phyloP scores from a whole-genome alignment of 768 basidiomycete species.

The Zangia roseola region DNA sequence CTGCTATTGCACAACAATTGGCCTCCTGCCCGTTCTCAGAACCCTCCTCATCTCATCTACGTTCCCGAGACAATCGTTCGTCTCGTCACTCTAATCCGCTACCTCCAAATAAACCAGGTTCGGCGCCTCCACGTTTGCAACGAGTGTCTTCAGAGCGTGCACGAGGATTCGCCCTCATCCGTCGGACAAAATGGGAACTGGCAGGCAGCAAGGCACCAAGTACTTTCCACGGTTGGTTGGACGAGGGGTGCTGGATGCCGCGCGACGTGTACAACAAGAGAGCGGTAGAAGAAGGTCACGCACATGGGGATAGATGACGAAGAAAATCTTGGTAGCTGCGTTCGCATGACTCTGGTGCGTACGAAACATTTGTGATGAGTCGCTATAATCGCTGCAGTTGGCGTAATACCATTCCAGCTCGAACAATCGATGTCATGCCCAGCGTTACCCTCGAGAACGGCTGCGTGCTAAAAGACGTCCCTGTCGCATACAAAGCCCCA shows the following conservation, averaged over 20 bases:
- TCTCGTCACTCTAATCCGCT: conserved; percentile 9
- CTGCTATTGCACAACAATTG: conserved; percentile 70
- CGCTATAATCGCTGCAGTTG: too few relatives aligned
- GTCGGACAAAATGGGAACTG: too few relatives aligned
- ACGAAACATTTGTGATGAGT: too few relatives aligned
- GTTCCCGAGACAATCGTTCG: conserved; percentile 15
- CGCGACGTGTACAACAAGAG: conserved; percentile 62
- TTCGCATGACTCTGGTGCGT: too few relatives aligned
- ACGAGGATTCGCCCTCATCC: conserved; percentile 61
- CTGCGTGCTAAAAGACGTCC: conserved; percentile 62
- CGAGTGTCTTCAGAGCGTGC: conserved; percentile 61
- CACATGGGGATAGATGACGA: too few relatives aligned
- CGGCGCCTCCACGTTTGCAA: too few relatives aligned
- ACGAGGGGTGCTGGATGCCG: too few relatives aligned
- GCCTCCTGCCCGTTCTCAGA: conserved; percentile 34
- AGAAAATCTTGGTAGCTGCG: too few relatives aligned
- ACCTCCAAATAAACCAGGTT: conserved; percentile 41
- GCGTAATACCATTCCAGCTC: conserved; percentile 36
- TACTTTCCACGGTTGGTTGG: too few relatives aligned
- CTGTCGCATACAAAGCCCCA: too few relatives aligned
- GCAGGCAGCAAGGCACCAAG: too few relatives aligned
- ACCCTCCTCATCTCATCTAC: conserved; percentile 18
- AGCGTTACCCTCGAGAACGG: conserved; percentile 86
- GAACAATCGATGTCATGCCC: conserved; percentile 59
- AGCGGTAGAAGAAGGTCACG: conserved; percentile 76